These are phyloP conservation scores for Sequoia sempervirens DNA, from an alignment of 75 land plant genomes.

Conservation along the genomic window DNA sequence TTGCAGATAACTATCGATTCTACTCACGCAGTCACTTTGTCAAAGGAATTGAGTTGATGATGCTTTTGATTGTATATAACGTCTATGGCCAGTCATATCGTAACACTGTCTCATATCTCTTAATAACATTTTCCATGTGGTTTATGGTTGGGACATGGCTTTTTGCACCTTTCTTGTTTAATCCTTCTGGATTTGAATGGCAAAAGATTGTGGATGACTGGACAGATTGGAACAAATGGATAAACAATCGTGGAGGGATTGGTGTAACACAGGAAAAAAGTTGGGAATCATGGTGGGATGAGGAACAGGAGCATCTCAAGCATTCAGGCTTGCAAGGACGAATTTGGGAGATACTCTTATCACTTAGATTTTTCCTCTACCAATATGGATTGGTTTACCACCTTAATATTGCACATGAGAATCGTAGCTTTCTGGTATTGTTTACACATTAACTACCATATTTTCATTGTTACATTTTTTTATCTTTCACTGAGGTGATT, in stretches of 20 bases:
- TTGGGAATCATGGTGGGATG: constrained; percentile 99
- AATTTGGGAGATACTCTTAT: constrained; percentile 64
- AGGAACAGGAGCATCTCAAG: constrained; percentile 86
- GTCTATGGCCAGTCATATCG: constrained; percentile 67
- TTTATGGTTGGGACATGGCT: constrained; percentile 95
- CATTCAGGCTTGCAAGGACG: constrained; percentile 64
- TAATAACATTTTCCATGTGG: constrained; percentile 95
- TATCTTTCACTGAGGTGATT: constrained; percentile 9
- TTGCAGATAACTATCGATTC: constrained; percentile 90
- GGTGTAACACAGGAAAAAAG: constrained; percentile 75
- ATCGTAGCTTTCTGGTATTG: constrained; percentile 58
- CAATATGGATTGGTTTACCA: constrained; percentile 98
- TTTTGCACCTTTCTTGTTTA: constrained; percentile 96
- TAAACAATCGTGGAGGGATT: constrained; percentile 92
- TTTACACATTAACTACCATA: constrained; percentile 9
- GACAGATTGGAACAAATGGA: constrained; percentile 98
- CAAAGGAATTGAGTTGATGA: constrained; percentile 78
- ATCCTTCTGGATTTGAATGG: constrained; percentile 99
- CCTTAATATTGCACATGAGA: constrained; percentile 61
- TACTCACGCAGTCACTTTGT: constrained; percentile 98
- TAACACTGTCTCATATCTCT: constrained; percentile 59
- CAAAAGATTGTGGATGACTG: constrained; percentile 98
- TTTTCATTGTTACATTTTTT: not conserved
- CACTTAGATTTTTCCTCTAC: constrained; percentile 78
- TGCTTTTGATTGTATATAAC: constrained; percentile 78